phyloP scores from a whole-genome alignment of 352 stramenopile genomes.

The Globisporangium heterothallicum region DNA sequence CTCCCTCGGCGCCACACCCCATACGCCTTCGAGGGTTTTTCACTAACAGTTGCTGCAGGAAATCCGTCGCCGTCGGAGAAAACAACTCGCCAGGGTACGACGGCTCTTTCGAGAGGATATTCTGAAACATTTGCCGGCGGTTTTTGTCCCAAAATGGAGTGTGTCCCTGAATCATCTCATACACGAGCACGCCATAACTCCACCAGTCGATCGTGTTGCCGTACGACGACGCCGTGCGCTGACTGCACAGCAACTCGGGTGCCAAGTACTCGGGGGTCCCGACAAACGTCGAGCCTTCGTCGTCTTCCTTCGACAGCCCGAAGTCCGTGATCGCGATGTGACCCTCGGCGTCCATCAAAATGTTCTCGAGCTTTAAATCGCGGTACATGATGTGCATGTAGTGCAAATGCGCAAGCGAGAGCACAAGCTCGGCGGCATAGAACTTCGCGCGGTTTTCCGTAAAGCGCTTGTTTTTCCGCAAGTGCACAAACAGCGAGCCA shows the following conservation, averaged over 20 bases:
- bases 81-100: slow-evolving; percentile 59
- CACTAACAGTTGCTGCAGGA: slow-evolving; percentile 59
- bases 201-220: slow-evolving; percentile 88
- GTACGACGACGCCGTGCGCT: slow-evolving; percentile 69
- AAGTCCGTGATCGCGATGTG: slow-evolving; percentile 87
- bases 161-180: slow-evolving; percentile 85
- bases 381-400: slow-evolving; percentile 88
- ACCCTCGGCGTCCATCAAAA: slow-evolving; percentile 81
- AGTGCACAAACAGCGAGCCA: slow-evolving; percentile 80
- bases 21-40: slow-evolving; percentile 68
- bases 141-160: slow-evolving; percentile 86
- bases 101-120: slow-evolving; percentile 72
- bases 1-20: slow-evolving; percentile 52
- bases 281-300: slow-evolving; percentile 78
- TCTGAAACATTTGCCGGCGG: slow-evolving; percentile 81
- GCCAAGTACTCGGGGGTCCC: slow-evolving; percentile 83
- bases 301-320: slow-evolving; percentile 82
- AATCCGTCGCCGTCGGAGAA: slow-evolving; percentile 58
- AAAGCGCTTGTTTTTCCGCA: slow-evolving; percentile 76
- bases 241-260: slow-evolving; percentile 71
- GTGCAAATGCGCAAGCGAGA: slow-evolving; percentile 82
- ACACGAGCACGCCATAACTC: slow-evolving; percentile 81
- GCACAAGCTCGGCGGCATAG: slow-evolving; percentile 80
- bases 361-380: slow-evolving; percentile 88
- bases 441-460: slow-evolving; percentile 65